Base-by-base conservation (phyloP, 352 stramenopile species). In the Globisporangium emineosum region DNA sequence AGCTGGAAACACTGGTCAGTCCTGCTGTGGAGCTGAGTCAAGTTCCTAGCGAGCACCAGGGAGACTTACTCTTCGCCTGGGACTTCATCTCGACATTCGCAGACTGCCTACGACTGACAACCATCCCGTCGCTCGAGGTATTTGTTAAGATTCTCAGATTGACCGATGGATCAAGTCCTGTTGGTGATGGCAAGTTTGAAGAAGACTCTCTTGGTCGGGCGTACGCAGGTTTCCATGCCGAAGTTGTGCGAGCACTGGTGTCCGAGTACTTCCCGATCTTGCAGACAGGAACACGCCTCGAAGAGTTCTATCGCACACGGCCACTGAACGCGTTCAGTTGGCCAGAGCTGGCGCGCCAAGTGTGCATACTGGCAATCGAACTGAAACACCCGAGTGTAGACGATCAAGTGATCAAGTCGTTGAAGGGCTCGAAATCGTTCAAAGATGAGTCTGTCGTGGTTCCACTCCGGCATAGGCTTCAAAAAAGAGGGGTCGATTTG, bases 251-350 rank as follows among this genome's bases (percentile, higher is more conserved):
- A 57, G 62, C 60, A 27, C 43, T 93, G 30, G 53, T 91, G 29
- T 58, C 62, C 2, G 84, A 93, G 43, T 89, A 89, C 68, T 91
- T 90, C 25, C 82, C 82, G 2, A 47, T 86, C 23, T 66, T 93
- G 33, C 82, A 91, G 71, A 82, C 86, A 69, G 84, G 82, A 9
- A 89, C 77, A 21, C 85, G 69, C 1, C 51, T 90, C 35, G 81
- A 90, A 23, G 84, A 93, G 32, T 91, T 93, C 43, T 76, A 88
- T 60, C 75, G 79, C 27, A 89, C 83, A 2, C 75, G 86, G 19
- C 86, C 86, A 10, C 74, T 95, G 58, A 95, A 93, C 50, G 58
- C 71, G 12, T 78, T 93, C 64, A 93, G 73, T 15, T 95, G 86
- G 86, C 82, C 84, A n/a, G 86, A 95, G 74, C 60, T 93, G 37